Conservation (phyloP, 208 protist species). For the Endotrypanum monterogeii region DNA sequence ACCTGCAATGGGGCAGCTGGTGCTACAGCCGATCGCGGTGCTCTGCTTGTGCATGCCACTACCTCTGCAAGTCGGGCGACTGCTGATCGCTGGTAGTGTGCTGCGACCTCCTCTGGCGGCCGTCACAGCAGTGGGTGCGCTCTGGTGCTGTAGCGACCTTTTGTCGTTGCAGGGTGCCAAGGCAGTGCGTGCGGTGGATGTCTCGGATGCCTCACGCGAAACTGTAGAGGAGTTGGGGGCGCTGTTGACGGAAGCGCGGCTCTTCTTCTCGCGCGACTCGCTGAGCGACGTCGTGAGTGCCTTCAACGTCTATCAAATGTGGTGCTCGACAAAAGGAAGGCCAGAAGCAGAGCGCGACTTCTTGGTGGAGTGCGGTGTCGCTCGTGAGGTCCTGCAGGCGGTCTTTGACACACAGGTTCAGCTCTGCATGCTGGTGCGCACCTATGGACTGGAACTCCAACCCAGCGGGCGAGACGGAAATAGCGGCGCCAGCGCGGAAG, state of each 20-base stretch:
- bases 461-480: neutral
- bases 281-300: conserved; percentile 65
- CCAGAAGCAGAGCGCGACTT: conserved; percentile 44
- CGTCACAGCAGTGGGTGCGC: conserved; percentile 57
- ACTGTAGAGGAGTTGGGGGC: conserved; percentile 30
- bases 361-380: conserved; percentile 57
- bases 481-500: neutral
- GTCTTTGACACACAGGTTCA: conserved; percentile 38
- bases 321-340: conserved; percentile 38
- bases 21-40: conserved; percentile 55
- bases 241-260: conserved; percentile 60
- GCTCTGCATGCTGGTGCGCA: conserved; percentile 25
- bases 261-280: conserved; percentile 78
- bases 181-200: conserved; percentile 15
- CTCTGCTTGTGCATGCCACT: conserved; percentile 47
- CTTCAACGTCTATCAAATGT: conserved; percentile 86
- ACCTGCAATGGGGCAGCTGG: conserved; percentile 11
- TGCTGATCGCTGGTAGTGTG: conserved; percentile 48
- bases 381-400: conserved; percentile 32
- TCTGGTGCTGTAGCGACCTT: conserved; percentile 65
- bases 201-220: conserved; percentile 12
- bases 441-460: conserved; percentile 3
- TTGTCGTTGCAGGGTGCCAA: conserved; percentile 32
- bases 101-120: conserved; percentile 55
- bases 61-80: conserved; percentile 47